Percentiles rank a stretch among this genome's conserved stretches.
Conservation (phyloP, 2,329 filamentous ascomycete species). For the Pseudocercospora macadamiae region DNA sequence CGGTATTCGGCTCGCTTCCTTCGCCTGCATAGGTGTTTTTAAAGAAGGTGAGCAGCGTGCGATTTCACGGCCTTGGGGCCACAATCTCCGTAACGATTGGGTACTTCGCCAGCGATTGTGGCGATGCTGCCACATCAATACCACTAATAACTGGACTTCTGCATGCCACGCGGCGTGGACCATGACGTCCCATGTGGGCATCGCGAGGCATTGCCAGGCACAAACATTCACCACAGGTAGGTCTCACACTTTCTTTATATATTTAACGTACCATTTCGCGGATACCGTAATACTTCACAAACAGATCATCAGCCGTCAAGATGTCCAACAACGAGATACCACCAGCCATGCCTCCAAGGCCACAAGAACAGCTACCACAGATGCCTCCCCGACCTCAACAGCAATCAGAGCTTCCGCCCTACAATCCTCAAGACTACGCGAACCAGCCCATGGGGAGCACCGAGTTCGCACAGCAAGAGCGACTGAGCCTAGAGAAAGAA, state of each 20-base stretch:
- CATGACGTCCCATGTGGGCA: conserved; percentile 5
- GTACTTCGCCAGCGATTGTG: background rate
- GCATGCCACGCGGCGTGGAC: background rate
- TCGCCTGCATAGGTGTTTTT: background rate
- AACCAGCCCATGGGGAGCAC: conserved; percentile 12
- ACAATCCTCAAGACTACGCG: conserved; percentile 22
- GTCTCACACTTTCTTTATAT: background rate
- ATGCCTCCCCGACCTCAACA: conserved; percentile 21
- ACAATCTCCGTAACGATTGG: background rate
- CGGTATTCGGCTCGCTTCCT: background rate
- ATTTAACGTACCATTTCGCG: background rate
- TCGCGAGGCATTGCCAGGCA: background rate
- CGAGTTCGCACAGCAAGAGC: conserved; percentile 6
- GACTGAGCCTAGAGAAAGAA: conserved; percentile 20
- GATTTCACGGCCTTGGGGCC: background rate
- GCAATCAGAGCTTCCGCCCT: conserved; percentile 9
- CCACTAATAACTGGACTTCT: background rate
- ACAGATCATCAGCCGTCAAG: too few species aligned
- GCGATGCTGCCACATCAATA: background rate
- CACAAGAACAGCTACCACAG: conserved; percentile 13
- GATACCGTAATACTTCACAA: background rate
- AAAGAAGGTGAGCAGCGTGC: background rate
- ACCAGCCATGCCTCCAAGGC: conserved; percentile 18
- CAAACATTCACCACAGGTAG: background rate
- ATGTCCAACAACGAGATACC: conserved; percentile 5